These are phyloP conservation scores for Pseudogymnoascus sp. DNA, from an alignment of 2,329 filamentous ascomycete species.

Conservation along the genomic window DNA sequence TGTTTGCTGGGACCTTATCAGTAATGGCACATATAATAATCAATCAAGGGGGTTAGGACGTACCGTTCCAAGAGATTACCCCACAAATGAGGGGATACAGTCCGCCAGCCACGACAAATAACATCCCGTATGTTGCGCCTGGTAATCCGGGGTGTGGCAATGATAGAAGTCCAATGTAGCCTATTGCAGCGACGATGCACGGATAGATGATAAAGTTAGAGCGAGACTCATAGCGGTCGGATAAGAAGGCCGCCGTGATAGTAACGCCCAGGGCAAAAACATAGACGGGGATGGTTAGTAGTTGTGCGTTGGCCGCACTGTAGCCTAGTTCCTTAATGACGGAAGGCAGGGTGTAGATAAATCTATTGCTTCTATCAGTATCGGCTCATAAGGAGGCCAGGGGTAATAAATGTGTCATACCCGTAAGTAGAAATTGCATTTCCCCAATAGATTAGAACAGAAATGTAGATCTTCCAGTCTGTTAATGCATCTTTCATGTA, in stretches of 20 bases:
- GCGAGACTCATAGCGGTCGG: constrained; percentile 16
- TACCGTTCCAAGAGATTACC: constrained; percentile 64
- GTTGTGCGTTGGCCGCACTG: constrained; percentile 14
- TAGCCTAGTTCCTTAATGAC: constrained; percentile 20
- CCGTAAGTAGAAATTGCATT: constrained; percentile 11
- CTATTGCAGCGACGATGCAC: constrained; percentile 13
- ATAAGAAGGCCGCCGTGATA: constrained; percentile 11
- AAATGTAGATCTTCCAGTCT: constrained; percentile 30
- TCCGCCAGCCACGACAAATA: constrained; percentile 73
- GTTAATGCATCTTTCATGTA: constrained; percentile 26
- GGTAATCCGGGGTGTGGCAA: constrained; percentile 39
- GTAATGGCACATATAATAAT: neutral
- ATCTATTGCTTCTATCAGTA: neutral
- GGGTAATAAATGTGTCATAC: neutral
- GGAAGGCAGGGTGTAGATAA: constrained; percentile 20
- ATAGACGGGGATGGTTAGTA: constrained; percentile 21
- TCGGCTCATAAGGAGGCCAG: neutral
- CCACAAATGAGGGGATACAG: constrained; percentile 81
- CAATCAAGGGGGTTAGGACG: neutral
- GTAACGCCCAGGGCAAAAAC: constrained; percentile 13
- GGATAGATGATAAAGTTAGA: constrained; percentile 18
- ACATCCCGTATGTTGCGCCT: constrained; percentile 68
- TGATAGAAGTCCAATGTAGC: constrained; percentile 15
- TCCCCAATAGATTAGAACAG: constrained; percentile 13
- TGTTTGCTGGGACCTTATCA: constrained; percentile 20